Percentiles rank a stretch among this genome's conserved stretches.
Conservation (phyloP, 2,329 filamentous ascomycete genomes). For the Apiospora rasikravindrae region DNA sequence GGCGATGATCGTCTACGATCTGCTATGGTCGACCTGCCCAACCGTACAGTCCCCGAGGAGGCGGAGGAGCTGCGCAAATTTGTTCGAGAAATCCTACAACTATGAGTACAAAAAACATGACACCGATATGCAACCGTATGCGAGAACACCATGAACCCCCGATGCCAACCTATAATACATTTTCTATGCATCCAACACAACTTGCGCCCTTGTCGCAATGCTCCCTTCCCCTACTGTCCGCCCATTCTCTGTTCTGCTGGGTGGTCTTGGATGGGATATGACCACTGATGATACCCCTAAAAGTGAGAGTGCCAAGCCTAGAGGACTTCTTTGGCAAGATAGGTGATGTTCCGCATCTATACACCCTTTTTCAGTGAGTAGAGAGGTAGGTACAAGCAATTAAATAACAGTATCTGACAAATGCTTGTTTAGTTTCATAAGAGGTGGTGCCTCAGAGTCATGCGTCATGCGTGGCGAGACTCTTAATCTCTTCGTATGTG, state of each 20-base stretch:
- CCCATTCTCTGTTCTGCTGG: neutral
- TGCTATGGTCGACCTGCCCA: constrained; percentile 49
- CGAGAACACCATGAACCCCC: neutral
- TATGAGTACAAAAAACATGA: constrained; percentile 26
- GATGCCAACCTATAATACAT: neutral
- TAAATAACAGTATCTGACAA: neutral
- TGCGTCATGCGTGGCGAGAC: neutral
- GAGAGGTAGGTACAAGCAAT: neutral
- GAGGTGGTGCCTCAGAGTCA: neutral
- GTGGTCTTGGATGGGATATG: neutral
- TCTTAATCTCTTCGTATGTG: neutral
- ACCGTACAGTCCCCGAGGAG: constrained; percentile 58
- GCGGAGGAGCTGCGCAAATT: constrained; percentile 53
- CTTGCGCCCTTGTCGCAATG: neutral
- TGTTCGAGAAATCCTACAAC: constrained; percentile 46
- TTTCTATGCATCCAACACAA: neutral
- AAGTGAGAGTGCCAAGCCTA: neutral
- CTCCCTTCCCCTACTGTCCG: neutral
- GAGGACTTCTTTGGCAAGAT: neutral
- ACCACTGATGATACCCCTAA: neutral
- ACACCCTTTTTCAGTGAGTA: neutral
- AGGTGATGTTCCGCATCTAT: neutral
- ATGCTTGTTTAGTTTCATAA: too few species aligned
- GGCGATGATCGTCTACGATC: constrained; percentile 45
- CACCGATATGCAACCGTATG: neutral